phyloP scores from a whole-genome alignment of 805 yeast species.

The Pichia cabralensis region DNA sequence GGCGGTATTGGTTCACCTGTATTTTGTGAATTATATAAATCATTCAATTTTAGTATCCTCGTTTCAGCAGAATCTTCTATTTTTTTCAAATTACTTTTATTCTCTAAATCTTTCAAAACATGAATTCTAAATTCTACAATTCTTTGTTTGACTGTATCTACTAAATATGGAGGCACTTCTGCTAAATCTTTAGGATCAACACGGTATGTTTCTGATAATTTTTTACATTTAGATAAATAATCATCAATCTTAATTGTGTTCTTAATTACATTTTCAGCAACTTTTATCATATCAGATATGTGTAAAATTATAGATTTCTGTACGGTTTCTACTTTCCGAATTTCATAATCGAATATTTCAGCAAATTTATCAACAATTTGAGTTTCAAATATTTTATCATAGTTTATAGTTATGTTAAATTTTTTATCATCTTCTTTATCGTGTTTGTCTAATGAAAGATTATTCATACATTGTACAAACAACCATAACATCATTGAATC shows the following conservation, averaged over 20 bases:
- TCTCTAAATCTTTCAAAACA: no score
- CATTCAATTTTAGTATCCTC: no score
- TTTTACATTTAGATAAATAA: slow-evolving; percentile 6
- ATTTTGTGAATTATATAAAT: slow-evolving; percentile 41
- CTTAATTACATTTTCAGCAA: background rate
- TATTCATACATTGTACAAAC: slow-evolving; percentile 12
- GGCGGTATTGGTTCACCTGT: slow-evolving; percentile 43
- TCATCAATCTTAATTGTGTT: slow-evolving; percentile 6
- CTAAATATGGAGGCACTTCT: slow-evolving; percentile 45
- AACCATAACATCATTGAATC: slow-evolving; percentile 20
- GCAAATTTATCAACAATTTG: background rate
- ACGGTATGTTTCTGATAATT: slow-evolving; percentile 27
- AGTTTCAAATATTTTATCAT: slow-evolving; percentile 1
- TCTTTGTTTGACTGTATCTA: slow-evolving; percentile 42
- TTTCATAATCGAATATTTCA: background rate
- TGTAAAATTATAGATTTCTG: no score
- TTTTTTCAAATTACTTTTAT: no score
- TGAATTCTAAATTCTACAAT: slow-evolving; percentile 47
- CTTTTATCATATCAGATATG: no score
- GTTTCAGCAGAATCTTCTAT: no score
- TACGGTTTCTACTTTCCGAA: background rate
- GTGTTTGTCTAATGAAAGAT: background rate
- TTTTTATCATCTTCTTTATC: background rate
- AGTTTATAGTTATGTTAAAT: slow-evolving; percentile 1
- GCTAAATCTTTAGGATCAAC: slow-evolving; percentile 48